These are phyloP conservation scores for Malassezia psittaci DNA, from an alignment of 1,284 basidiomycete species.

Conservation along the genomic window DNA sequence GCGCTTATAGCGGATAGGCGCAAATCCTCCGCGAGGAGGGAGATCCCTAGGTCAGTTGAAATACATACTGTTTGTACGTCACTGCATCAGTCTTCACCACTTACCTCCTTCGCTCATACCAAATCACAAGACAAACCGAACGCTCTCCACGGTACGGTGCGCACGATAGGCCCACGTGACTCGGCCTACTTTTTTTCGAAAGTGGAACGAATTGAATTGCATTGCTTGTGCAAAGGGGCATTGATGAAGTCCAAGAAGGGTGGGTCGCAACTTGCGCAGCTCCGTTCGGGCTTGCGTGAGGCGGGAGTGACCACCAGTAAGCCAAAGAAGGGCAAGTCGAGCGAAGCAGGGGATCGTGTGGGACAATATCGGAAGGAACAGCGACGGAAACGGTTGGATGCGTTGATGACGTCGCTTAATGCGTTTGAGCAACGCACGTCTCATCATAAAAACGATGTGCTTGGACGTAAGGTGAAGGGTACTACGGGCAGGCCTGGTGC, in stretches of 20 bases:
- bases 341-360: slow-evolving; percentile 52
- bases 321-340: slow-evolving; percentile 31
- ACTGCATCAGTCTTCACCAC: slow-evolving; percentile 7
- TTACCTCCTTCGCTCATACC: slow-evolving; percentile 16
- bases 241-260: slow-evolving; percentile 31
- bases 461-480: slow-evolving; percentile 74
- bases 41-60: slow-evolving; percentile 62
- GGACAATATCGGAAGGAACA: slow-evolving; percentile 23
- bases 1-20: slow-evolving; percentile 85
- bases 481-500: slow-evolving; percentile 69
- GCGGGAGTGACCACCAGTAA: slow-evolving; percentile 37
- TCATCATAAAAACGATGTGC: slow-evolving; percentile 75
- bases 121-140: not conserved
- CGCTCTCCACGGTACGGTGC: not conserved
- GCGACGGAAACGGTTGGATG: slow-evolving; percentile 58
- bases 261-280: slow-evolving; percentile 46
- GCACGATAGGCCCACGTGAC: slow-evolving; percentile 11
- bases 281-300: slow-evolving; percentile 34
- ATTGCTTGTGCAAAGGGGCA: not conserved
- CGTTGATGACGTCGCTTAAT: slow-evolving; percentile 76
- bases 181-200: slow-evolving; percentile 1
- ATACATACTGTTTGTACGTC: slow-evolving; percentile 17
- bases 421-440: slow-evolving; percentile 62
- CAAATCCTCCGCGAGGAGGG: slow-evolving; percentile 87
- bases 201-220: too few species aligned